Conservation (phyloP, 805 yeast genomes). For the Zygosaccharomyces gambellarensis region DNA sequence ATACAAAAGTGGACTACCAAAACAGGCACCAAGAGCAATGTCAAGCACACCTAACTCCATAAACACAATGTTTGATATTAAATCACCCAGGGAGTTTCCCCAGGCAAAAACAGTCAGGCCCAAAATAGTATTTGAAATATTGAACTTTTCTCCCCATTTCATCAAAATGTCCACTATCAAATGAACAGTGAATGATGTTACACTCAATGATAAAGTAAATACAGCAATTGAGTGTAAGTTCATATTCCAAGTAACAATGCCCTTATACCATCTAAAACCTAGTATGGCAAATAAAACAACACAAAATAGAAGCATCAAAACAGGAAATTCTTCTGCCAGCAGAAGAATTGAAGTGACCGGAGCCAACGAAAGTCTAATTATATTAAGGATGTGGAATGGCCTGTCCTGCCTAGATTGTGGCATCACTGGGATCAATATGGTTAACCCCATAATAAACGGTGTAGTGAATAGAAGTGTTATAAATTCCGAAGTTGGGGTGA, state of each 20-base stretch:
- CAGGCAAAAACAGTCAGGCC: slow-evolving; percentile 88
- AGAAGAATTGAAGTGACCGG: slow-evolving; percentile 8
- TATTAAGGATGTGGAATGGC: slow-evolving; percentile 8
- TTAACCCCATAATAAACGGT: slow-evolving; percentile 19
- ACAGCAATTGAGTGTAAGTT: slow-evolving; percentile 45
- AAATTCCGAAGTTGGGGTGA: slow-evolving; percentile 16
- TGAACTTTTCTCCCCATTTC: slow-evolving; percentile 52
- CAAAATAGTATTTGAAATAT: slow-evolving; percentile 69
- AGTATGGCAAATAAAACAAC: slow-evolving; percentile 4
- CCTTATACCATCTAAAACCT: slow-evolving; percentile 5
- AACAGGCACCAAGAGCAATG: slow-evolving; percentile 93
- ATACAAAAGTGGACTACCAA: slow-evolving; percentile 86
- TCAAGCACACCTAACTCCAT: slow-evolving; percentile 77
- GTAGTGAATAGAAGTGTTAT: slow-evolving; percentile 21
- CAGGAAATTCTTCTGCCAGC: slow-evolving; percentile 5
- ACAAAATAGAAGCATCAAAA: slow-evolving; percentile 4
- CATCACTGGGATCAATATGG: slow-evolving; percentile 18
- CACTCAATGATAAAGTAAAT: slow-evolving; percentile 58
- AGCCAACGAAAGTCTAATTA: slow-evolving; percentile 12
- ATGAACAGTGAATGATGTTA: slow-evolving; percentile 48
- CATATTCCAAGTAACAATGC: slow-evolving; percentile 6
- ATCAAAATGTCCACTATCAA: slow-evolving; percentile 57
- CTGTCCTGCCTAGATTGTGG: slow-evolving; percentile 2
- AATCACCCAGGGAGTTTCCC: slow-evolving; percentile 90
- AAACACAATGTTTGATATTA: slow-evolving; percentile 75